These are phyloP conservation scores for Euphorbia schlechtendalii DNA, from an alignment of 441 rosid genomes.

Conservation along the genomic window DNA sequence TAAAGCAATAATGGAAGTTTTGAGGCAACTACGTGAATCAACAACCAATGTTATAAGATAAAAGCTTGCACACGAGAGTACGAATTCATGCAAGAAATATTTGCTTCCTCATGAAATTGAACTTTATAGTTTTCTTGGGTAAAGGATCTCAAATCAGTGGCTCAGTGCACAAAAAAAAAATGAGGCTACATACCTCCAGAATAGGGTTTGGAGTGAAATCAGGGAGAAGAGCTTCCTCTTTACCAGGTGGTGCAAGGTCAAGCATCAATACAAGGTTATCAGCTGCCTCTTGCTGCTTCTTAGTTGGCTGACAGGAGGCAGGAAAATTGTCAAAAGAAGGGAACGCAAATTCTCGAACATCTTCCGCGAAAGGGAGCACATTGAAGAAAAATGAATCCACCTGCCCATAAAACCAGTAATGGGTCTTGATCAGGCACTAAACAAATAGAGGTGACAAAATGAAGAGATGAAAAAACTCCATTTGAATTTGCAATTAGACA, in stretches of 20 bases:
- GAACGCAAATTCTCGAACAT: conserved; percentile 86
- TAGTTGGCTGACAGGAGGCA: conserved; percentile 62
- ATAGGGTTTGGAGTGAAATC: conserved; percentile 85
- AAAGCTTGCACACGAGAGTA: no score
- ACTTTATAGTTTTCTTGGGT: no score
- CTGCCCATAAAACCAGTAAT: conserved; percentile 34
- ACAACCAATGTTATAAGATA: no score
- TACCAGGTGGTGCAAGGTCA: conserved; percentile 70
- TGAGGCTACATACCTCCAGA: conserved; percentile 57
- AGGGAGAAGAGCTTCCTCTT: conserved; percentile 60
- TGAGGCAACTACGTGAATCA: neutral
- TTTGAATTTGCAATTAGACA: neutral
- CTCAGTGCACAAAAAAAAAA: neutral
- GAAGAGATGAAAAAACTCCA: conserved; percentile 18
- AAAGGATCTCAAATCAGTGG: neutral
- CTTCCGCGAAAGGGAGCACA: conserved; percentile 83
- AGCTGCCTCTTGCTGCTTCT: conserved; percentile 72
- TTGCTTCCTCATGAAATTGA: no score
- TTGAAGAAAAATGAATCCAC: conserved; percentile 90
- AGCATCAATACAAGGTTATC: conserved; percentile 80
- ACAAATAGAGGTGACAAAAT: conserved; percentile 13
- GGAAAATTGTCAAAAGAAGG: conserved; percentile 75
- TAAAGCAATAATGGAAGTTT: neutral
- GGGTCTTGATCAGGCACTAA: conserved; percentile 18
- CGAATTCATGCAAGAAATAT: no score